phyloP scores from a whole-genome alignment of 176 grass and related monocot genomes.

The Guadua angustifolia region DNA sequence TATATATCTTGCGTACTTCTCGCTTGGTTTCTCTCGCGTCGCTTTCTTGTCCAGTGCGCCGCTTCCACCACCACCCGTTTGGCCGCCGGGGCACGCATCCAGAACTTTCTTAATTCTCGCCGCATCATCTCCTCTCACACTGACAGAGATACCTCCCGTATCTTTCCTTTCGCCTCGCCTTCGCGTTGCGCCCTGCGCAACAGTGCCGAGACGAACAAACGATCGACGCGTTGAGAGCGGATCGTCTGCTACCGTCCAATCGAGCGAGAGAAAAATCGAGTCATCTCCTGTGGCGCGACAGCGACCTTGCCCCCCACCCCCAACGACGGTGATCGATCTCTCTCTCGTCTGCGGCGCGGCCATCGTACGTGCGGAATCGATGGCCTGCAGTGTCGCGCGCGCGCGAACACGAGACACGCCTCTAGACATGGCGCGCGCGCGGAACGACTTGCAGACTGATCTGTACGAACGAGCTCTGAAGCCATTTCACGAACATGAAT shows the following conservation, averaged over 20 bases:
- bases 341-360: not conserved
- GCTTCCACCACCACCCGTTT: slow-evolving; percentile 37
- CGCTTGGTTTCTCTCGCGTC: slow-evolving; percentile 32
- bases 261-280: not conserved
- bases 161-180: not conserved
- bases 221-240: slow-evolving; percentile 11
- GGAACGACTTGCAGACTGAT: not conserved
- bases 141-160: not conserved
- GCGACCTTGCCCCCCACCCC: not conserved
- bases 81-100: slow-evolving; percentile 40
- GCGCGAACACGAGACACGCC: not conserved
- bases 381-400: not conserved
- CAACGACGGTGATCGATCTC: not conserved
- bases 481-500: not conserved
- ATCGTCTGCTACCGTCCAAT: slow-evolving; percentile 26
- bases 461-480: not conserved
- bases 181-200: not conserved
- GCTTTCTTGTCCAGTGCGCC: slow-evolving; percentile 18
- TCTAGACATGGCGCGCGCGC: too few species aligned
- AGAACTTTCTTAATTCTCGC: slow-evolving; percentile 29
- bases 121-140: not conserved
- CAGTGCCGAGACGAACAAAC: not conserved
- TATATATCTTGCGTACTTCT: not conserved
- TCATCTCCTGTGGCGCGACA: slow-evolving; percentile 21
- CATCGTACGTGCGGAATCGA: not conserved